phyloP scores from a whole-genome alignment of 2,329 filamentous ascomycete genomes.

The Aspergillus intermedius region DNA sequence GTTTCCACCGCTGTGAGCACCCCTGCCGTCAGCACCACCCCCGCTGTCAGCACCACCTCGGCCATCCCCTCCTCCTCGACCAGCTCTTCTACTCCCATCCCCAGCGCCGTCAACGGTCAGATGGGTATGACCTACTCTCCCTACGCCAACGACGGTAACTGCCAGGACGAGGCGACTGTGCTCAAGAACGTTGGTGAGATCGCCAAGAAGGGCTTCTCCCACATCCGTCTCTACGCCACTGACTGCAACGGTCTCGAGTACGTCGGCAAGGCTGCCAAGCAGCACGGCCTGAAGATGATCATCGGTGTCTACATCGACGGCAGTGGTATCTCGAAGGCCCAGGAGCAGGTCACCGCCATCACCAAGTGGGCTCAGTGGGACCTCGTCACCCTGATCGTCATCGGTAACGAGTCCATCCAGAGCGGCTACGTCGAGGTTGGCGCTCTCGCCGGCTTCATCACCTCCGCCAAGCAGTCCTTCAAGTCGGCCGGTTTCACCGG shows the following conservation, averaged over 20 bases:
- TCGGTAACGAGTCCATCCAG: constrained; percentile 88
- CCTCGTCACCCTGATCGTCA: constrained; percentile 69
- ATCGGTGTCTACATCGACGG: constrained; percentile 78
- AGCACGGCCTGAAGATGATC: constrained; percentile 69
- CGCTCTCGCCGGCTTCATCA: constrained; percentile 66
- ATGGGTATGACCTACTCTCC: constrained; percentile 78
- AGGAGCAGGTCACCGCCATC: constrained; percentile 68
- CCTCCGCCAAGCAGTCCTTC: constrained; percentile 59
- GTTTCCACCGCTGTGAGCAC: constrained; percentile 9
- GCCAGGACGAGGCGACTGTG: constrained; percentile 59
- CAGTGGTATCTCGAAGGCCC: constrained; percentile 54
- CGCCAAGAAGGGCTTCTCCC: constrained; percentile 59
- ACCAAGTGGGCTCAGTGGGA: constrained; percentile 67
- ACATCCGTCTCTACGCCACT: constrained; percentile 80
- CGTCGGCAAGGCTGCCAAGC: constrained; percentile 63
- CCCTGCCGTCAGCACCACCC: constrained; percentile 16
- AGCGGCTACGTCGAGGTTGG: constrained; percentile 59
- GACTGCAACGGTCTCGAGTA: constrained; percentile 77
- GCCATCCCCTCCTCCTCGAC: constrained; percentile 17
- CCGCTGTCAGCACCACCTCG: constrained; percentile 15
- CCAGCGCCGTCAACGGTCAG: constrained; percentile 32
- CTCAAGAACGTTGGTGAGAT: constrained; percentile 56
- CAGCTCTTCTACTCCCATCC: constrained; percentile 16
- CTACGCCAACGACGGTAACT: constrained; percentile 53
- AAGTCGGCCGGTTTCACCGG: constrained; percentile 61